phyloP scores from a whole-genome alignment of 192 early-diverging fungal species.

The Backusella tarrabulga region DNA sequence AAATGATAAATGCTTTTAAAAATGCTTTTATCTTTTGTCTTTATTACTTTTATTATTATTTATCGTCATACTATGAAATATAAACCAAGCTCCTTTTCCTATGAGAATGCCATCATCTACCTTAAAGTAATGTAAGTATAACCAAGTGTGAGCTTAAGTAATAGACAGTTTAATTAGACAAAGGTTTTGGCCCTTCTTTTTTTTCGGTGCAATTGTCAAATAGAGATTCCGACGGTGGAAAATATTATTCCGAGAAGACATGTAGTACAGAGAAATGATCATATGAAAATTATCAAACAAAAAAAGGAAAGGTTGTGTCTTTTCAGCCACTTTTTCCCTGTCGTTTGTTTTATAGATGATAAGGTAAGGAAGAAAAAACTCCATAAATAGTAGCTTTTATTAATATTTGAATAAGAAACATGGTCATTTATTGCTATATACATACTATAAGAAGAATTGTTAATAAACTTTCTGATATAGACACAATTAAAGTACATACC shows the following conservation, averaged over 20 bases:
- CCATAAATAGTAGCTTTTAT: background rate
- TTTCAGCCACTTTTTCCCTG: background rate
- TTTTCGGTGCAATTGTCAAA: background rate
- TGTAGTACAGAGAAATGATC: background rate
- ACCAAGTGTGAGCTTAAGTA: too few relatives aligned
- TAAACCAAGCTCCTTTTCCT: too few relatives aligned
- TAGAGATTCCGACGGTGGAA: background rate
- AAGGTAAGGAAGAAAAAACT: background rate
- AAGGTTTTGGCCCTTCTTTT: background rate
- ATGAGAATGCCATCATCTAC: too few relatives aligned
- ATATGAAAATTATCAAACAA: background rate
- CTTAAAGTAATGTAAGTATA: too few relatives aligned
- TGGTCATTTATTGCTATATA: background rate
- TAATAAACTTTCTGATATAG: background rate
- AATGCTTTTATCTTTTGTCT: too few relatives aligned
- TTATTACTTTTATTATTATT: too few relatives aligned
- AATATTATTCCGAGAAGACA: background rate
- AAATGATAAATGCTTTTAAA: too few relatives aligned
- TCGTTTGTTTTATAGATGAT: background rate
- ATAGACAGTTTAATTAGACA: background rate
- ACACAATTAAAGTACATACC: background rate
- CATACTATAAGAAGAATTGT: background rate
- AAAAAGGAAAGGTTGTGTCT: background rate
- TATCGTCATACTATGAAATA: too few relatives aligned
- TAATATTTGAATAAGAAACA: background rate